Evolutionary conservation across 1,284 basidiomycete species (phyloP).

Genomic region (Puccinia coronata): DNA sequence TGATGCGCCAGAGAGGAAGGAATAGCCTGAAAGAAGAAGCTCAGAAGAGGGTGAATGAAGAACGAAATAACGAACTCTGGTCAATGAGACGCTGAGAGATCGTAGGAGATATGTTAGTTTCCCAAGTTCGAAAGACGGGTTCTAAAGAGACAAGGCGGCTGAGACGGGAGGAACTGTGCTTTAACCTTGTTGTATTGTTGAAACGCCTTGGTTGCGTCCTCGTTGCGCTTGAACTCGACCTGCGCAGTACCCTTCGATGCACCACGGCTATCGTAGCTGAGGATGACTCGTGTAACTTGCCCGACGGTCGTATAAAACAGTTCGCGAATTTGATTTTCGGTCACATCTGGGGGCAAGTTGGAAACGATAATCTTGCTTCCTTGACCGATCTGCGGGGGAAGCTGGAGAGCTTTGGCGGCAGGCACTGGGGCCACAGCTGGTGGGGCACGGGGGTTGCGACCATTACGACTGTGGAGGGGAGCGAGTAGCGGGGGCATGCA

Average conservation of each 20-base stretch:
- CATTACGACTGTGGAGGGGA: conserved; percentile 13
- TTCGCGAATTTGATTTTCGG: conserved; percentile 48
- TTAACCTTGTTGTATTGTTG: conserved; percentile 49
- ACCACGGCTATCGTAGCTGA: conserved; percentile 45
- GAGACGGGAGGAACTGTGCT: not conserved
- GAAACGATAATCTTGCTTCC: conserved; percentile 49
- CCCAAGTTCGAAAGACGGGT: not conserved
- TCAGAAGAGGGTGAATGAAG: conserved; percentile 11
- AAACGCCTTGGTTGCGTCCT: conserved; percentile 45
- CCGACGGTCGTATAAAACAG: conserved; percentile 48
- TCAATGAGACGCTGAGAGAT: conserved; percentile 46
- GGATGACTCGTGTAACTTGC: conserved; percentile 38
- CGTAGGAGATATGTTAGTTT: conserved; percentile 17
- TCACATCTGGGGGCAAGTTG: conserved; percentile 47
- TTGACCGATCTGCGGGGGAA: conserved; percentile 45
- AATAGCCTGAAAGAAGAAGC: conserved; percentile 18
- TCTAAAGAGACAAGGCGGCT: not conserved
- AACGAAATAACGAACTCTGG: conserved; percentile 47
- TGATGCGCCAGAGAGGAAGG: not conserved
- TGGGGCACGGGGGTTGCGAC: conserved; percentile 26
- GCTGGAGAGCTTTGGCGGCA: conserved; percentile 32
- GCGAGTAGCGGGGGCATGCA: not conserved
- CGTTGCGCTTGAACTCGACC: conserved; percentile 47
- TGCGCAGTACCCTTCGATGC: conserved; percentile 43
- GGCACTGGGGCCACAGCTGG: conserved; percentile 7